Percentiles rank a stretch among this genome's conserved stretches.
Evolutionary conservation across 495 filamentous ascomycete species (phyloP).

Genomic region (Cercophora sp.): DNA sequence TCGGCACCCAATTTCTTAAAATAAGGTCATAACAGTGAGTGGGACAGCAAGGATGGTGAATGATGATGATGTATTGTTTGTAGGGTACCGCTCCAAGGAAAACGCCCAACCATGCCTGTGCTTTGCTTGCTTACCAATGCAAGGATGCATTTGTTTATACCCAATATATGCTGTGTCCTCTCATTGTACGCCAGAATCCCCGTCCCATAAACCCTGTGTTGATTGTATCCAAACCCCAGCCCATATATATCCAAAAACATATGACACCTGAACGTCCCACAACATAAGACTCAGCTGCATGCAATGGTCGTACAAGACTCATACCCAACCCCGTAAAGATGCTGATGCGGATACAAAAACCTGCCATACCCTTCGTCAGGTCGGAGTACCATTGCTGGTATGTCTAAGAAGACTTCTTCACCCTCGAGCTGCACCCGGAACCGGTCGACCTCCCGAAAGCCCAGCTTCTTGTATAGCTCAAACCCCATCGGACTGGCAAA

Average conservation of each 20-base stretch:
- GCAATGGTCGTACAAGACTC: not conserved
- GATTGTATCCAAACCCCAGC: not conserved
- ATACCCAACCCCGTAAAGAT: not conserved
- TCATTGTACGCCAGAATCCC: not conserved
- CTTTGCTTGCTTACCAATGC: too few species aligned
- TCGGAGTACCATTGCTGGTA: conserved; percentile 20
- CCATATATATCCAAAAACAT: too few species aligned
- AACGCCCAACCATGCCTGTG: too few species aligned
- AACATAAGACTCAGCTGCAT: not conserved
- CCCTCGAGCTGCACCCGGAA: conserved; percentile 26
- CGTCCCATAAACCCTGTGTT: not conserved
- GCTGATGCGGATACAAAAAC: too few species aligned
- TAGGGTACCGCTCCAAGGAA: too few species aligned
- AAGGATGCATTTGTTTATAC: too few species aligned
- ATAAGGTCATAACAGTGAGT: too few species aligned
- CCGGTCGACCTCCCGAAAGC: conserved; percentile 25
- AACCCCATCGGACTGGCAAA: conserved; percentile 29
- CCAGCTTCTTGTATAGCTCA: conserved; percentile 23
- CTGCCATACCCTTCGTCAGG: not conserved
- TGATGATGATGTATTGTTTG: too few species aligned
- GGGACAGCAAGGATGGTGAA: too few species aligned
- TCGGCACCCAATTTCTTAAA: too few species aligned
- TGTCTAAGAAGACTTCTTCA: conserved; percentile 24
- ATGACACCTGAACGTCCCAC: too few species aligned
- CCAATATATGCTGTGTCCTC: too few species aligned